Percentiles rank a stretch among this genome's conserved stretches.
Evolutionary conservation across 108 stramenopile genomes (phyloP).

Genomic region (Cylindrotheca fusiformis): DNA sequence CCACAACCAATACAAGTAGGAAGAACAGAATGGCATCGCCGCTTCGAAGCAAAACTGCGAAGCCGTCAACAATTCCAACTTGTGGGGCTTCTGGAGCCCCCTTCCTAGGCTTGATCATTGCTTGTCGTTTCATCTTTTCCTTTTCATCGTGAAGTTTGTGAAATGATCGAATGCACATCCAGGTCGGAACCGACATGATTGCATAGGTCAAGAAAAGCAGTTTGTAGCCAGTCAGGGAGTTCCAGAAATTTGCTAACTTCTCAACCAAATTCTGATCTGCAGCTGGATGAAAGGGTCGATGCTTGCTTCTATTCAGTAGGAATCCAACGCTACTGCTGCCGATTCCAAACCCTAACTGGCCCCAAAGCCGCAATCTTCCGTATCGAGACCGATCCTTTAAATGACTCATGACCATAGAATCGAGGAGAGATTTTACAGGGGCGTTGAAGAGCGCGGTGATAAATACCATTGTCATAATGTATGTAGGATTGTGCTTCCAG

Average conservation of each 20-base stretch:
- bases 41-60: constrained; percentile 68
- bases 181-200: constrained; percentile 64
- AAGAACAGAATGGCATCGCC: constrained; percentile 90
- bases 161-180: constrained; percentile 67
- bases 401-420: constrained; percentile 84
- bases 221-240: constrained; percentile 65
- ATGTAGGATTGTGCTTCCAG: constrained; percentile 50
- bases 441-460: constrained; percentile 91
- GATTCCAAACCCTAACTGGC: constrained; percentile 94
- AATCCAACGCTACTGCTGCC: constrained; percentile 72
- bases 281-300: constrained; percentile 11
- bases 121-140: constrained; percentile 12
- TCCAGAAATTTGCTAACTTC: constrained; percentile 38
- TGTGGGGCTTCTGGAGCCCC: constrained; percentile 7
- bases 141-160: constrained; percentile 42
- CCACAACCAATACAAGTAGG: constrained; percentile 84
- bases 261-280: constrained; percentile 14
- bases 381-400: constrained; percentile 71
- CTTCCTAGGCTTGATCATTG: neutral
- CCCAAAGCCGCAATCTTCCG: constrained; percentile 91
- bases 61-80: constrained; percentile 60
- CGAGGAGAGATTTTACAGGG: constrained; percentile 91
- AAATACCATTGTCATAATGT: constrained; percentile 74
- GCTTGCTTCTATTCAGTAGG: constrained; percentile 36
- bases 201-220: constrained; percentile 72